A percentile compares a stretch with the other conserved stretches of the same genome.
Evolutionary conservation across 2,329 filamentous ascomycete genomes (phyloP).

Genomic region (Talaromyces pinophilus): DNA sequence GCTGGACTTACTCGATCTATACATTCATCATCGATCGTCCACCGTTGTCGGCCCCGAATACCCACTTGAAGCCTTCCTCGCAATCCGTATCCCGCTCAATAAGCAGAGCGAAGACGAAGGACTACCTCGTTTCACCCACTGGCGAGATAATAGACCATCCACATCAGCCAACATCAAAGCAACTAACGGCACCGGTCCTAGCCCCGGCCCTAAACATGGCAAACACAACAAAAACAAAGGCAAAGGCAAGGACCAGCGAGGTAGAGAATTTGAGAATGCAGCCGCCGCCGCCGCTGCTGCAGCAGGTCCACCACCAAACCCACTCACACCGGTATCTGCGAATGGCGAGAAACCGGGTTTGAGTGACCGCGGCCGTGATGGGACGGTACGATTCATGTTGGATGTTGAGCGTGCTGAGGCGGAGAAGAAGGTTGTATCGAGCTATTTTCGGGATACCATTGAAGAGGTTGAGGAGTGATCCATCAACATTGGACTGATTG

Average conservation of each 20-base stretch:
- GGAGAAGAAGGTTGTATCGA: constrained; percentile 68
- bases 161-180: background rate
- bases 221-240: constrained; percentile 33
- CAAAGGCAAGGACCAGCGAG: constrained; percentile 29
- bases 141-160: constrained; percentile 35
- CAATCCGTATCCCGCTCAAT: constrained; percentile 83
- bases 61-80: constrained; percentile 76
- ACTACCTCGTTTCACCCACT: constrained; percentile 64
- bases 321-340: constrained; percentile 50
- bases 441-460: constrained; percentile 73
- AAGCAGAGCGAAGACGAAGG: constrained; percentile 68
- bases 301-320: constrained; percentile 26
- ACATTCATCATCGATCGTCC: constrained; percentile 75
- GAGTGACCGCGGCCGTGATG: constrained; percentile 57
- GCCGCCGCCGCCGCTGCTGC: constrained; percentile 21
- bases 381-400: constrained; percentile 86
- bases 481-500: background rate
- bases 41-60: constrained; percentile 74
- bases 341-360: constrained; percentile 47
- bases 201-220: constrained; percentile 24
- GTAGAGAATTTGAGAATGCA: constrained; percentile 20
- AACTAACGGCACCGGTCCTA: constrained; percentile 8
- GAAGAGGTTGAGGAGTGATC: constrained; percentile 60
- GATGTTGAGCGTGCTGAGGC: constrained; percentile 71
- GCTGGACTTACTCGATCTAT: constrained; percentile 87